phyloP scores from a whole-genome alignment of 495 filamentous ascomycete genomes.

The Aspergillus biplanus region DNA sequence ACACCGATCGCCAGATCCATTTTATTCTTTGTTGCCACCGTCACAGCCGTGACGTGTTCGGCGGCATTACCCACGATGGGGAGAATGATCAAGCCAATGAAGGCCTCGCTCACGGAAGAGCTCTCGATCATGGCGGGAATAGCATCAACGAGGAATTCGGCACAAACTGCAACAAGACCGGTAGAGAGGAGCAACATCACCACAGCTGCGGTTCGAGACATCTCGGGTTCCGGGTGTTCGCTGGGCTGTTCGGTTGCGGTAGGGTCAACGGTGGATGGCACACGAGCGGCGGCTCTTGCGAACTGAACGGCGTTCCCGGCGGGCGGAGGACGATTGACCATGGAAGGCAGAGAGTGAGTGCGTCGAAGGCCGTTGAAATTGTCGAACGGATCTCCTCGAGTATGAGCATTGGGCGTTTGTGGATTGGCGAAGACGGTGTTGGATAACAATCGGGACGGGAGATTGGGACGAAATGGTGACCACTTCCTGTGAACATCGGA shows the following conservation, averaged over 20 bases:
- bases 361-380: constrained; percentile 67
- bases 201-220: constrained; percentile 76
- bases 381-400: constrained; percentile 30
- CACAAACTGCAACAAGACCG: constrained; percentile 79
- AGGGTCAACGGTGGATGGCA: constrained; percentile 24
- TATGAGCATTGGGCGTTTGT: constrained; percentile 38
- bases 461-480: constrained; percentile 49
- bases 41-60: constrained; percentile 89
- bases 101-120: constrained; percentile 70
- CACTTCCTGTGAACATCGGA: constrained; percentile 31
- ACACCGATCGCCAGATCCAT: constrained; percentile 95
- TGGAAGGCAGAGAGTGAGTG: constrained; percentile 78
- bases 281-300: constrained; percentile 42
- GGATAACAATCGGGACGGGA: constrained; percentile 61
- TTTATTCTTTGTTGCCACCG: constrained; percentile 90
- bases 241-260: constrained; percentile 37
- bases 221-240: constrained; percentile 54
- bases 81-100: constrained; percentile 86
- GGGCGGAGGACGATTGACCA: constrained; percentile 56
- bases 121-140: constrained; percentile 73
- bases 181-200: constrained; percentile 77
- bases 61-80: constrained; percentile 93
- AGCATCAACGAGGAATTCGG: constrained; percentile 82
- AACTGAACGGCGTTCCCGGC: constrained; percentile 46
- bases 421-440: constrained; percentile 66